Evolutionary conservation across 2,329 filamentous ascomycete genomes (phyloP).

Genomic region (Diaporthe ilicicola): DNA sequence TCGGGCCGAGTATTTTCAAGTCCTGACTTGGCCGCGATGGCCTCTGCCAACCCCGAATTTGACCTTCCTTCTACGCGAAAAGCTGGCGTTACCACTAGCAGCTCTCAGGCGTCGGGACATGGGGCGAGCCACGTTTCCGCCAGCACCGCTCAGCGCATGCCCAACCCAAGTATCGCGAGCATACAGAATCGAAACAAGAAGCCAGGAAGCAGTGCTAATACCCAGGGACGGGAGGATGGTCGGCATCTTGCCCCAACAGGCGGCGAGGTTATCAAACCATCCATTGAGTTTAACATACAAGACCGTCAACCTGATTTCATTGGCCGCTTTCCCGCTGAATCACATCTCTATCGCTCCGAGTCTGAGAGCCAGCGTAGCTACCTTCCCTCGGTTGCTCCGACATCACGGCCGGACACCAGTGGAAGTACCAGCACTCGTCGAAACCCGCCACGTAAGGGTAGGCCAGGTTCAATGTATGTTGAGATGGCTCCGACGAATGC

Average conservation of each 20-base stretch:
- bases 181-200: neutral
- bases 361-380: neutral
- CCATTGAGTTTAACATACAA: slow-evolving; percentile 3
- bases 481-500: neutral
- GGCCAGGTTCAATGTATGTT: neutral
- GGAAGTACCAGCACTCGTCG: neutral
- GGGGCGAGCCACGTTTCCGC: neutral
- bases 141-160: neutral
- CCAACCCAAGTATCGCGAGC: neutral
- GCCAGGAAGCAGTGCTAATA: neutral
- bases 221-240: neutral
- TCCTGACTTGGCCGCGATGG: slow-evolving; percentile 15
- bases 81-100: neutral
- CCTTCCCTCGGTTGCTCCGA: neutral
- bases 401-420: neutral
- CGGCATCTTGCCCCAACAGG: neutral
- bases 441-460: slow-evolving; percentile 14
- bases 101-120: neutral
- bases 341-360: neutral
- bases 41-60: slow-evolving; percentile 28
- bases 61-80: slow-evolving; percentile 3
- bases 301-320: neutral
- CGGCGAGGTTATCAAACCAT: neutral
- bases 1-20: neutral
- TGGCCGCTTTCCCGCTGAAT: neutral